Percentiles rank a stretch among this genome's conserved stretches.
phyloP scores from a whole-genome alignment of 2,329 filamentous ascomycete genomes.

The Hymenoscyphus linearis region DNA sequence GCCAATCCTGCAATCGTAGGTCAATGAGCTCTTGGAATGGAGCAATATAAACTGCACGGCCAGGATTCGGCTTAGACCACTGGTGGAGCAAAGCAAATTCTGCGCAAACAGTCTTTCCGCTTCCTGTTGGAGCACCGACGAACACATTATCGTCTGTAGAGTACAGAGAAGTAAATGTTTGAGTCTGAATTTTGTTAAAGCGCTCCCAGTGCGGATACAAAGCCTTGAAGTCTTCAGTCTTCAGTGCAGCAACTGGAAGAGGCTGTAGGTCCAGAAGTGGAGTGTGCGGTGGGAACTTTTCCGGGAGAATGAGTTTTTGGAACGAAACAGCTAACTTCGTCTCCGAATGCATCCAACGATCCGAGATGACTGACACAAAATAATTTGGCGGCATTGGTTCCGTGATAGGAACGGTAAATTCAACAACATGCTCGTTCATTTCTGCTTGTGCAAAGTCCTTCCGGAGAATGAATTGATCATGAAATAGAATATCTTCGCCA shows the following conservation, averaged over 20 bases:
- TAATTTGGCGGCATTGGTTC: constrained; percentile 99
- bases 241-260: constrained; percentile 81
- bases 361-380: constrained; percentile 91
- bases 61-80: constrained; percentile 68
- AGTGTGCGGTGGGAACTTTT: constrained; percentile 93
- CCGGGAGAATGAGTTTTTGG: constrained; percentile 87
- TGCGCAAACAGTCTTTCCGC: constrained; percentile 93
- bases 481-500: constrained; percentile 90
- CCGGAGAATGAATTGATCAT: constrained; percentile 88
- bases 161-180: constrained; percentile 91
- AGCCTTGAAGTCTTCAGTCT: constrained; percentile 73
- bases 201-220: constrained; percentile 79
- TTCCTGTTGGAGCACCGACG: constrained; percentile 85
- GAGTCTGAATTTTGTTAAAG: constrained; percentile 97
- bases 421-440: constrained; percentile 87
- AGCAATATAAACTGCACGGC: constrained; percentile 86
- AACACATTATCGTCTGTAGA: constrained; percentile 91
- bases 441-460: constrained; percentile 83
- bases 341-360: constrained; percentile 98
- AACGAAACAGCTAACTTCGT: constrained; percentile 91
- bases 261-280: constrained; percentile 88
- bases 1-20: constrained; percentile 76
- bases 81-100: constrained; percentile 88
- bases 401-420: constrained; percentile 93
- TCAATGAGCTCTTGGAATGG: constrained; percentile 94